Evolutionary conservation across 2,329 filamentous ascomycete genomes (phyloP), one percentile per base, ranked within the genome.

Genomic region (Phialocephala sp.): DNA sequence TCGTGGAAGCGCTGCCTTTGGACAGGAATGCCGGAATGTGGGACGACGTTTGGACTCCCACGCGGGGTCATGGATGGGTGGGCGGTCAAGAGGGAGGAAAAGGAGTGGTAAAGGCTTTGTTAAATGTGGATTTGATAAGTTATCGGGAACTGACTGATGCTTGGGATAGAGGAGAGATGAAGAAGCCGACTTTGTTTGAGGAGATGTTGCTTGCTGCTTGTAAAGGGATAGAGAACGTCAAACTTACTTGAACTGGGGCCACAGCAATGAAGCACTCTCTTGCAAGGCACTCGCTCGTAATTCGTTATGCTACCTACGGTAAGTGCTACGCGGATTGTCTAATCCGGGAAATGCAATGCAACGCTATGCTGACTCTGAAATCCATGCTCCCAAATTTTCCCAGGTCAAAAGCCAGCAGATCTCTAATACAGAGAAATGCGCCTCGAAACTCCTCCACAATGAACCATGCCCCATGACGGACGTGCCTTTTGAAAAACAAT

Each of bases 141-240:
- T 63, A 63, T 37, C n/a, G 60, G 11, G 60, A 63, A 22, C 37
- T 63, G 6, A 24, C n/a, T 9, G 60, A 63, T 58, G 41, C 24
- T 35, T 63, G 60, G 60, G 60, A 63, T 24, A 45, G 52, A 58
- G 60, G 60, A 22, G 52, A 57, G 37, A 47, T 57, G n/a, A 60
- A 35, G 24, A 35, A 20, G 50, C 27, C 54, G 24, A 57, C 22
- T 8, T 47, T 58, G 61, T 58, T 63, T 36, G 61, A 58, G 41
- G 54, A 58, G 43, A 43, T 63, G 54, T 54, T 63, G 36, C 20
- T 63, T 18, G 54, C 37, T 37, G 61, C 54, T 24, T 63, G 61
- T 41, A 58, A 63, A 58, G 61, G 61, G 2, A 18, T 58, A 20
- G 54, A 57, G 15, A 24, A 37, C 12, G 27, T 57, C 32, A 57